Conservation (phyloP, 169 alveolate genomes). For the Miamiensis avidus region DNA sequence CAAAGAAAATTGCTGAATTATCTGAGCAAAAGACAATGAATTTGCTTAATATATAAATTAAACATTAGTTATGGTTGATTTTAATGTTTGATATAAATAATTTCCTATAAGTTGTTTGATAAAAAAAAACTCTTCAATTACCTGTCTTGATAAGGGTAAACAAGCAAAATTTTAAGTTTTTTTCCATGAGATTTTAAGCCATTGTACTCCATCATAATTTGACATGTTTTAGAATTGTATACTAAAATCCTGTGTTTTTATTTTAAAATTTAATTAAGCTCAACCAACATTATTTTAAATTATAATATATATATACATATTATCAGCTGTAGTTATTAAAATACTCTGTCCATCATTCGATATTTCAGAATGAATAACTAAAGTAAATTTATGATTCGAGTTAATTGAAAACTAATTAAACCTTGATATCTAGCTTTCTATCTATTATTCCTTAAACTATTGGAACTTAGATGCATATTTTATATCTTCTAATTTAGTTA, state of each 20-base stretch:
- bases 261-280: no score
- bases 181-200: background rate
- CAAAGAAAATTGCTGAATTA: background rate
- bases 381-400: background rate
- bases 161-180: background rate
- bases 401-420: no score
- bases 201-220: background rate
- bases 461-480: no score
- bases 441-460: no score
- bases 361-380: background rate
- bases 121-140: no score
- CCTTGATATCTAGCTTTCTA: background rate
- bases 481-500: background rate
- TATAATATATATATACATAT: background rate
- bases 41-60: no score
- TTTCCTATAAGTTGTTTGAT: no score
- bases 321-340: background rate
- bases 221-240: background rate
- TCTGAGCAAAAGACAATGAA: no score
- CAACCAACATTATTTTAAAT: no score
- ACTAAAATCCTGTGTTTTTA: background rate
- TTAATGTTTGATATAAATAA: no score
- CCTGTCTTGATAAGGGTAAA: background rate
- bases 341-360: background rate
- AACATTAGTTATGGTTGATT: no score